Conservation (phyloP, 225 moss, liverwort and hornwort species). For the Bryoerythrophyllum caledonicum region DNA sequence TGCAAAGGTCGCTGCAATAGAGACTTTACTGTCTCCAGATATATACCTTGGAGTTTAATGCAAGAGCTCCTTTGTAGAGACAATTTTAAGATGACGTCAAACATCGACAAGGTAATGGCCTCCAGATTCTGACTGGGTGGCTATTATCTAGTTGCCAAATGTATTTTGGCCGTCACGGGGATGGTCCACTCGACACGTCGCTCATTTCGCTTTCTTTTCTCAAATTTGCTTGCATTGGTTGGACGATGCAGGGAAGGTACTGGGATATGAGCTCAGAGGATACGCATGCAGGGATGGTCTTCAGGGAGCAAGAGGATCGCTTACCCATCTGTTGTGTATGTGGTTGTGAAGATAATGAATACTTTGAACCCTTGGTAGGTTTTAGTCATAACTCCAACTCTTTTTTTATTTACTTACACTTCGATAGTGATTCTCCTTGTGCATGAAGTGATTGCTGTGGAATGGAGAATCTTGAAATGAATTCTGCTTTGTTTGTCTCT, state of each 20-base stretch:
- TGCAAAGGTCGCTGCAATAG: conserved; percentile 89
- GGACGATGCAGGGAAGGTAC: conserved; percentile 66
- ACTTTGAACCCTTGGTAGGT: conserved; percentile 81
- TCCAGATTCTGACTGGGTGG: conserved; percentile 99
- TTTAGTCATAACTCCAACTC: conserved; percentile 1
- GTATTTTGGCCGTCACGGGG: conserved; percentile 61
- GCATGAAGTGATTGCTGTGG: conserved; percentile 1
- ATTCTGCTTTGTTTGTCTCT: neutral
- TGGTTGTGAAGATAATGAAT: conserved; percentile 96
- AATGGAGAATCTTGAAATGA: conserved; percentile 1
- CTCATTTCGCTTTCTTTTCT: conserved; percentile 23
- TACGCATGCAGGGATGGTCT: conserved; percentile 56
- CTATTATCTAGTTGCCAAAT: conserved; percentile 97
- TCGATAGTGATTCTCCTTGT: neutral
- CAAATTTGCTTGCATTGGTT: conserved; percentile 56
- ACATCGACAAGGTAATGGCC: conserved; percentile 99
- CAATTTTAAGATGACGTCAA: conserved; percentile 86
- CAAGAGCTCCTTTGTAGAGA: conserved; percentile 78
- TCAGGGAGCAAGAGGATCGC: conserved; percentile 52
- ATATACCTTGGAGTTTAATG: conserved; percentile 86
- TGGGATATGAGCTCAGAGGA: conserved; percentile 68
- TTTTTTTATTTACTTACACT: neutral
- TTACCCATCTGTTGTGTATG: conserved; percentile 75
- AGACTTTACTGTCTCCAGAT: conserved; percentile 78
- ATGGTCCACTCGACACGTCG: conserved; percentile 28